These are phyloP conservation scores for Chaetomiaceae sp. DNA, from an alignment of 2,329 filamentous ascomycete species.

Conservation along the genomic window DNA sequence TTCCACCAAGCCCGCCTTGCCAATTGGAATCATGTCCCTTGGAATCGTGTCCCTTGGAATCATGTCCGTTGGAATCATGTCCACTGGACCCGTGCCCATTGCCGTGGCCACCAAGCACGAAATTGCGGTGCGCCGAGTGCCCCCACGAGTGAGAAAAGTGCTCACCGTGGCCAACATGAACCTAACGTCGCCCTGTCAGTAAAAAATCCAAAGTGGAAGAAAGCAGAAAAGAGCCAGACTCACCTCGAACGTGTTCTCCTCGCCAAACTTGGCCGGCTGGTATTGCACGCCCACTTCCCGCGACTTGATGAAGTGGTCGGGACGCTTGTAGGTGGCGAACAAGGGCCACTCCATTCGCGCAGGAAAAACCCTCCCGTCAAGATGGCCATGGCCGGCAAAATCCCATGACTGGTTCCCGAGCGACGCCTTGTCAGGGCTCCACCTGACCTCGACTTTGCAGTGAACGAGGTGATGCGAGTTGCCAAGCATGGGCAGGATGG, in stretches of 20 bases:
- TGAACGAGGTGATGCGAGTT: constrained; percentile 4
- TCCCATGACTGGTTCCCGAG: constrained; percentile 2
- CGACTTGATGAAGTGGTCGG: not conserved
- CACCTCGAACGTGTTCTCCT: constrained; percentile 1
- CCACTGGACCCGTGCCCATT: not conserved
- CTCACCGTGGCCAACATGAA: not conserved
- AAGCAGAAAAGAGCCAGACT: not conserved
- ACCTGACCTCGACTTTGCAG: constrained; percentile 8
- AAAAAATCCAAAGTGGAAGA: not conserved
- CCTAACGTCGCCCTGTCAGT: not conserved
- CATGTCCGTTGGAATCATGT: not conserved
- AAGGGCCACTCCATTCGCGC: constrained; percentile 10
- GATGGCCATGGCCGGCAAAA: constrained; percentile 1
- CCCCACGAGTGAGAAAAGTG: constrained; percentile 10
- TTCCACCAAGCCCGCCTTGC: no score
- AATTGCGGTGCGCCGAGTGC: not conserved
- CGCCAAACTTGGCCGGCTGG: not conserved
- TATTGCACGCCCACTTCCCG: constrained; percentile 2
- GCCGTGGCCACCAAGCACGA: not conserved
- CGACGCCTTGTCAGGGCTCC: not conserved
- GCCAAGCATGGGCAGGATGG: constrained; percentile 25
- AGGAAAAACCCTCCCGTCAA: constrained; percentile 1
- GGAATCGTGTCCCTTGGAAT: not conserved
- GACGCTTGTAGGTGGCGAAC: constrained; percentile 1
- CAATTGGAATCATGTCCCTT: no score